Evolutionary conservation across 306 rosid species (phyloP).

Genomic region (Canavalia gladiata): DNA sequence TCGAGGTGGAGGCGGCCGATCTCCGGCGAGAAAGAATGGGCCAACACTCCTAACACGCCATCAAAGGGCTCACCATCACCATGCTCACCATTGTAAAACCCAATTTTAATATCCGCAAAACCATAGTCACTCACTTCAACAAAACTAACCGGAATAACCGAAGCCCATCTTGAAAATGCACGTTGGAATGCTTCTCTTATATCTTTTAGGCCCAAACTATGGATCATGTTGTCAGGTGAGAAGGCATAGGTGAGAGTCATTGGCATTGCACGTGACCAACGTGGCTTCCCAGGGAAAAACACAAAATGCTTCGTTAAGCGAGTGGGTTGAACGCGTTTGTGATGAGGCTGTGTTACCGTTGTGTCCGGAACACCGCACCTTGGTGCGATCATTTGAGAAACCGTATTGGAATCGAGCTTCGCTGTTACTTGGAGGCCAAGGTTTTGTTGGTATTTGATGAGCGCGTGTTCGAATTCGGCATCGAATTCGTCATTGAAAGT

Average conservation of each 20-base stretch:
- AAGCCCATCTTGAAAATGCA: constrained; percentile 72
- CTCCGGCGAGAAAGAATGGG: constrained; percentile 86
- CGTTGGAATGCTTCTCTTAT: constrained; percentile 55
- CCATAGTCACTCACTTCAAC: constrained; percentile 58
- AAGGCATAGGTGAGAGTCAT: constrained; percentile 75
- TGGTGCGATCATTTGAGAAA: constrained; percentile 58
- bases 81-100: constrained; percentile 79
- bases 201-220: constrained; percentile 53
- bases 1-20: constrained; percentile 86
- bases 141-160: constrained; percentile 76
- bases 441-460: constrained; percentile 54
- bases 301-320: constrained; percentile 56
- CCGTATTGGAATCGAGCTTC: constrained; percentile 58
- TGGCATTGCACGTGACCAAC: constrained; percentile 74
- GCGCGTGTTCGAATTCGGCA: constrained; percentile 46
- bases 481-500: constrained; percentile 54
- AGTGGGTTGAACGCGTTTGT: not conserved
- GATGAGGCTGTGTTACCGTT: not conserved
- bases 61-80: constrained; percentile 90
- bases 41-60: constrained; percentile 81
- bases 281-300: constrained; percentile 76
- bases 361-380: constrained; percentile 71
- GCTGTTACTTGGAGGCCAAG: constrained; percentile 67
- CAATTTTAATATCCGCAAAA: constrained; percentile 70
- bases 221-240: constrained; percentile 55